Evolutionary conservation across 495 filamentous ascomycete genomes (phyloP), one percentile per base, ranked within the genome.

Genomic region (Penicillium subrubescens): DNA sequence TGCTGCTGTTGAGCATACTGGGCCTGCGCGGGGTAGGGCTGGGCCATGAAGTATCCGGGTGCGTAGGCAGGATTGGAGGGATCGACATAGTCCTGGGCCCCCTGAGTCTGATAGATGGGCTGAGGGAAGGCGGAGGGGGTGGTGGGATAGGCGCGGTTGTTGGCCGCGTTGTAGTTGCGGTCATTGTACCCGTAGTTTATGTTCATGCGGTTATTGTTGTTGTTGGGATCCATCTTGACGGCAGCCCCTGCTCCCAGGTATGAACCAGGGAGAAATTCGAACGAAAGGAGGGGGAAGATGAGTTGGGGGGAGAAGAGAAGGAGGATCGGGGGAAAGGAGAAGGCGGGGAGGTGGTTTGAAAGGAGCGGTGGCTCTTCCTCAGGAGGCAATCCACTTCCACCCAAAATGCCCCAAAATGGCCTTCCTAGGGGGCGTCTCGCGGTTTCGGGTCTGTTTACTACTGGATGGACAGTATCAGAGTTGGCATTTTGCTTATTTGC

Each of bases 101-200:
- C 79, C 69, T 86, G 83, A 75, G 86, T 88, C 59, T 85, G 85
- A 73, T 88, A 91, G 72, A 96, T 88, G 33, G 93, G 93, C 77
- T 97, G 93, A 12, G 94, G 94, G 70, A 97, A 97, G 55, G 94
- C 95, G 64, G 93, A 97, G 59, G 95, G 94, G 19, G 95, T 99
- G 52, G 95, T 97, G 72, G 95, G 96, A 86, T 94, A 99, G 62
- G 90, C 88, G 77, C 92, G 91, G 75, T 88, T 90, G 77, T 87
- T 87, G 60, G 86, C 77, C 57, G 85, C 81, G 48, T 88, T 86
- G 70, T 88, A 87, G 68, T 86, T 85, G 68, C 88, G 87, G 72
- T 88, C 88, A 68, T 84, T 82, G 73, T 81, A 83, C 57, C 77
- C 79, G 73, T 92, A 90, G 77, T 93, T 93, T 65, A 93, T 82